Conservation (phyloP, 2,329 filamentous ascomycete genomes). For the Neonectria coccinea region DNA sequence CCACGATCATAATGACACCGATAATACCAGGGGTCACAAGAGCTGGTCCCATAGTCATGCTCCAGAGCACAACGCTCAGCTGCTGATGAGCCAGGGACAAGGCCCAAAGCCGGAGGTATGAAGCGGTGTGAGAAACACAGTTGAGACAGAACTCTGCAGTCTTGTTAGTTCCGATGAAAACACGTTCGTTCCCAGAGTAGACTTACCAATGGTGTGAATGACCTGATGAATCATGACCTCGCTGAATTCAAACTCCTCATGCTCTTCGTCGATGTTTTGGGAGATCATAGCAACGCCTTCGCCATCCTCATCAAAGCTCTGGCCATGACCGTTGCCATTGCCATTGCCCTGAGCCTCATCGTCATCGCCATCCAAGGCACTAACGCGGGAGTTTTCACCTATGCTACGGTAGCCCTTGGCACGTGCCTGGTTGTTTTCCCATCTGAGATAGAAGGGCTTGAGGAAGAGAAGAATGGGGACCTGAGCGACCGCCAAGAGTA, state of each 20-base stretch:
- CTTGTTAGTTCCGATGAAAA: constrained; percentile 45
- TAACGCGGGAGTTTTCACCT: constrained; percentile 87
- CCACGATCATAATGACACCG: constrained; percentile 84
- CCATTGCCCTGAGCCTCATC: constrained; percentile 67
- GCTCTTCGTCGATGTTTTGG: constrained; percentile 84
- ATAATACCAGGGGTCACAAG: constrained; percentile 73
- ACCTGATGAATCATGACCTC: constrained; percentile 99
- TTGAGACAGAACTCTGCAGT: constrained; percentile 93
- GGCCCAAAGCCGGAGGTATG: constrained; percentile 98
- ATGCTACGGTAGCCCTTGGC: constrained; percentile 93
- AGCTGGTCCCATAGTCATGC: constrained; percentile 88
- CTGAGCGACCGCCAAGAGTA: constrained; percentile 85
- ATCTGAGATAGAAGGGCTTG: constrained; percentile 95
- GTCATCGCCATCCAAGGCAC: constrained; percentile 90
- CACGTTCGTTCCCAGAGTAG: not conserved
- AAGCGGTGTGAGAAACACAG: constrained; percentile 98
- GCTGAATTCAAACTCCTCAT: constrained; percentile 97
- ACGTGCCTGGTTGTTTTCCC: constrained; percentile 90
- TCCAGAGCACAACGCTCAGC: constrained; percentile 94
- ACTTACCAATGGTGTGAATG: constrained; percentile 96
- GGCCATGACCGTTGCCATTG: constrained; percentile 73
- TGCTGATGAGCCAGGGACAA: constrained; percentile 97
- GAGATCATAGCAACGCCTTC: constrained; percentile 91
- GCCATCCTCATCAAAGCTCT: constrained; percentile 72
- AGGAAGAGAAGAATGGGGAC: constrained; percentile 93